phyloP scores from a whole-genome alignment of 2,329 filamentous ascomycete genomes.

The Diaporthe sp. region DNA sequence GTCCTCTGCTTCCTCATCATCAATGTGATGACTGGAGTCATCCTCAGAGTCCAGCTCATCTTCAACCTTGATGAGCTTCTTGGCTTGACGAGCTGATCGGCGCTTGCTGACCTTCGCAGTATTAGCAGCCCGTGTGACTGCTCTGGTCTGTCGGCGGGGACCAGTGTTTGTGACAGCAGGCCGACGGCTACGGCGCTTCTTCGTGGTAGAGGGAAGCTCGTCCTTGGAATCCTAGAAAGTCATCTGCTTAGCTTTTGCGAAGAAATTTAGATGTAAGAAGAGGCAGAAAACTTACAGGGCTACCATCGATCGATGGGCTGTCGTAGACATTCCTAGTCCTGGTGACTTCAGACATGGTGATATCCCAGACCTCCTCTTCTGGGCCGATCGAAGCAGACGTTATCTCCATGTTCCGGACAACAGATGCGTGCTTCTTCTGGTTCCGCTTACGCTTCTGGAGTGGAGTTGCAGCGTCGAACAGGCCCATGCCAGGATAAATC shows the following conservation, averaged over 20 bases:
- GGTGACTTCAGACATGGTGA: slow-evolving; percentile 61
- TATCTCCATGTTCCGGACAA: slow-evolving; percentile 75
- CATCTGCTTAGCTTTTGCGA: not conserved
- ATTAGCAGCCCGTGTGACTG: slow-evolving; percentile 23
- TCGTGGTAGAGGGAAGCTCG: slow-evolving; percentile 47
- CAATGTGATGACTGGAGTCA: slow-evolving; percentile 6
- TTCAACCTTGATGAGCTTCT: slow-evolving; percentile 30
- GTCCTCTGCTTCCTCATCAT: slow-evolving; percentile 12
- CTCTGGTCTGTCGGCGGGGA: slow-evolving; percentile 39
- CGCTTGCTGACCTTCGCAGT: slow-evolving; percentile 22
- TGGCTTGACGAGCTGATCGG: not conserved
- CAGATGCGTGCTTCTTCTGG: slow-evolving; percentile 81
- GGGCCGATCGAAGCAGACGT: slow-evolving; percentile 75
- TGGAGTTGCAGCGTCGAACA: slow-evolving; percentile 84
- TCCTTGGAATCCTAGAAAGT: slow-evolving; percentile 39
- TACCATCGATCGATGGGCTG: slow-evolving; percentile 65
- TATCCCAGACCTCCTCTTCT: slow-evolving; percentile 74
- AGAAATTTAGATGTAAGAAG: not conserved
- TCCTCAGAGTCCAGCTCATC: slow-evolving; percentile 34
- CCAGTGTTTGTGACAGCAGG: slow-evolving; percentile 37
- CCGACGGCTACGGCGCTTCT: slow-evolving; percentile 46
- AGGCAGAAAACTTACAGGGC: slow-evolving; percentile 57
- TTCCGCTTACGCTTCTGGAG: slow-evolving; percentile 82
- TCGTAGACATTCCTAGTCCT: slow-evolving; percentile 72
- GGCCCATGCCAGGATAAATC: slow-evolving; percentile 82